Evolutionary conservation across 2,329 filamentous ascomycete genomes (phyloP).

Genomic region (Cadophora sp.): DNA sequence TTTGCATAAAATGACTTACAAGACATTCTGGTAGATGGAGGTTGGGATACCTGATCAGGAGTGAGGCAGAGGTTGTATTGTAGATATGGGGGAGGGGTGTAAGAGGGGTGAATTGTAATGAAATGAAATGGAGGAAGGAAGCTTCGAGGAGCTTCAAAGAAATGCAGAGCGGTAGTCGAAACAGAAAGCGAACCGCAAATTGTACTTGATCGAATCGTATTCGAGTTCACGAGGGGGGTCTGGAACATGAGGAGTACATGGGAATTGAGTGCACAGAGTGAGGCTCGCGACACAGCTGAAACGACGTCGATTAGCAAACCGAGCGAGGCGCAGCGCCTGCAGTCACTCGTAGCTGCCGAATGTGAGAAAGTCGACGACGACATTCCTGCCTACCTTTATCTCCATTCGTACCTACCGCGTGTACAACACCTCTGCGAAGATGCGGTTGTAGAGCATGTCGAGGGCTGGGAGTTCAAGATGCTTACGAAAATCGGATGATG

Average conservation of each 20-base stretch:
- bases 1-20: conserved; percentile 32
- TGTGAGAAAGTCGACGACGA: neutral
- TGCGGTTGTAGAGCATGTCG: neutral
- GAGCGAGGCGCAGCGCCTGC: conserved; percentile 16
- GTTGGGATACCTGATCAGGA: neutral
- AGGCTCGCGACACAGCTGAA: conserved; percentile 14
- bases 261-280: neutral
- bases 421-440: neutral
- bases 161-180: neutral
- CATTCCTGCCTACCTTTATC: neutral
- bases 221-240: neutral
- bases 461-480: neutral
- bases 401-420: neutral
- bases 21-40: conserved; percentile 35
- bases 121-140: neutral
- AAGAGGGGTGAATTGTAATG: neutral
- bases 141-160: neutral
- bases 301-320: neutral
- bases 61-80: neutral
- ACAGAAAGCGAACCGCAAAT: neutral
- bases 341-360: conserved; percentile 10
- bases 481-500: neutral
- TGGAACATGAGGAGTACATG: neutral
- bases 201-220: neutral
- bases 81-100: neutral